Evolutionary conservation across 2,329 filamentous ascomycete species (phyloP), one percentile per base, ranked within the genome.

Genomic region (Trichoderma gracile): DNA sequence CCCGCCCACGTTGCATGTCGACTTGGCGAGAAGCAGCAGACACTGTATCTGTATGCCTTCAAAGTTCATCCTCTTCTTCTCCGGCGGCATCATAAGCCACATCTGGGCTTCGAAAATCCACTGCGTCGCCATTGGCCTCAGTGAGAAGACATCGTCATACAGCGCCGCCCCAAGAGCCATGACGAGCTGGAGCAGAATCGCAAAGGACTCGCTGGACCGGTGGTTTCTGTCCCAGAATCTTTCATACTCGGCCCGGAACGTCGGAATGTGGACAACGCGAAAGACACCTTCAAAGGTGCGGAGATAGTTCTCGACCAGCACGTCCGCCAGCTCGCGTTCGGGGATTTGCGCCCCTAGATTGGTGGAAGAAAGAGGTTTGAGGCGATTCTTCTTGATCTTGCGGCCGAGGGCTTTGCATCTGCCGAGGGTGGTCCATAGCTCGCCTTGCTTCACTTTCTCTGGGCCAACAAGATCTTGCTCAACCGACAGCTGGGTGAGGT

Each of bases 251-350:
- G 76, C 76, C 50, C 78, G 75, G 67, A 89, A 88, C 0, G 80
- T 82, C 0, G 86, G 85, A 1, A 84, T 71, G 70, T 89, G 83
- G 9, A 89, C 65, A 25, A 89, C 78, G 3, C 86, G 80, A 66
- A 84, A 80, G 17, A 84, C 80, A 1, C 82, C 81, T 69, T 88
- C 85, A 47, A 84, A 80, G 0, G 82, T 82, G 54, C 83, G 76
- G 19, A 89, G 74, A 74, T 87, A 87, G 33, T 76, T 73, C 9
- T 81, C 76, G 17, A 87, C 74, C 1, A 87, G 77, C 58, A 78
- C 72, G 65, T 87, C 83, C 0, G 82, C 80, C 0, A 84, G 66
- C 0, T 73, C 72, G 12, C 74, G 73, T 0, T 72, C 46, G 0
- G 80, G 79, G 8, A 81, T 74, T 4, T 74, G 72, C 43, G 74